Evolutionary conservation across 805 yeast genomes (phyloP).

Genomic region (Lipomyces yamadae): DNA sequence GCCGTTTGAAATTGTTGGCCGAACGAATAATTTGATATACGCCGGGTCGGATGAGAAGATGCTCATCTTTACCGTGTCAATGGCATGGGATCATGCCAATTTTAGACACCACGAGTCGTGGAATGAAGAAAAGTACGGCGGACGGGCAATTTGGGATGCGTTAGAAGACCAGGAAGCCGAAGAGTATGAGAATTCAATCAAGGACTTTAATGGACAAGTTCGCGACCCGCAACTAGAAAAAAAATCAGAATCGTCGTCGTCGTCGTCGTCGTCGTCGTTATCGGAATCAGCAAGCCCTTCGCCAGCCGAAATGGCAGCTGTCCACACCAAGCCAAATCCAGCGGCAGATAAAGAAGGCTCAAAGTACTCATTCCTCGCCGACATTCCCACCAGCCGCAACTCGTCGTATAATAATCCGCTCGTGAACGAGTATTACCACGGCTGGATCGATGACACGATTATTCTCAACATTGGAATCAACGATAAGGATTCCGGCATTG

Average conservation of each 20-base stretch:
- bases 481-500: conserved; percentile 23
- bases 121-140: conserved; percentile 30
- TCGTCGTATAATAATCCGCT: conserved; percentile 16
- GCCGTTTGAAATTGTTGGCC: conserved; percentile 33
- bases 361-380: neutral
- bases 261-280: too few relatives aligned
- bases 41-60: conserved; percentile 27
- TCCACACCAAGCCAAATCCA: neutral
- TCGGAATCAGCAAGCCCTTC: neutral
- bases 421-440: conserved; percentile 31
- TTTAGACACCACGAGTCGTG: conserved; percentile 15
- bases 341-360: neutral
- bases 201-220: neutral
- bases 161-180: conserved; percentile 23
- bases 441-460: conserved; percentile 33
- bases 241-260: neutral
- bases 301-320: neutral
- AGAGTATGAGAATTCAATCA: conserved; percentile 5
- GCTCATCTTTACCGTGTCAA: conserved; percentile 28
- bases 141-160: conserved; percentile 21
- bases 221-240: neutral
- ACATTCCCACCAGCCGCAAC: neutral
- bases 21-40: conserved; percentile 29
- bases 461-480: conserved; percentile 28
- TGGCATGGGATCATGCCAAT: conserved; percentile 30